Base-by-base conservation (phyloP, 2,329 filamentous ascomycete species). In the Daldinia sp. region DNA sequence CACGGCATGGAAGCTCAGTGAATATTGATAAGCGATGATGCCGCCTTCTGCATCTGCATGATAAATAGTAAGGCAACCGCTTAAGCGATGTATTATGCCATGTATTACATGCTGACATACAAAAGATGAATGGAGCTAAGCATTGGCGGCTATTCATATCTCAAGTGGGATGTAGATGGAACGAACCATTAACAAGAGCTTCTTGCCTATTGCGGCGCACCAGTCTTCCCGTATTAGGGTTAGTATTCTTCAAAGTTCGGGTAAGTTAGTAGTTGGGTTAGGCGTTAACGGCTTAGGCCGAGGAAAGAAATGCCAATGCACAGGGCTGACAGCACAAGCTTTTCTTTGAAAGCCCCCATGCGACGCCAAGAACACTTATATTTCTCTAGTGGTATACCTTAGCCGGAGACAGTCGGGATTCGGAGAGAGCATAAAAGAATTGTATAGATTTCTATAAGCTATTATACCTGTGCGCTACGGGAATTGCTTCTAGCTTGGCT, bases 241-340 rank as follows among this genome's bases (percentile, higher is more conserved):
- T 41, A 58, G 35, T 5, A 23, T 51, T 51, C 18, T 51, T 51
- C n/a, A 15, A 33, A 33, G 46, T 26, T 51, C 26, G 15, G n/a
- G 44, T 37, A 42, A 20, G 33, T 39, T 28, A 20, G 39, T 18
- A 30, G 26, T 46, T 20, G 41, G 30, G 44, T 39, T 28, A 41
- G 39, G 35, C 46, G 48, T 28, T 39, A 61, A 18, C 46, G 46
- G 46, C 15, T 51, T 51, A 30, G 28, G 26, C 46, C 28, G 46
- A 51, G 46, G 33, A 35, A 9, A 35, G 30, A 39, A 60, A 30
- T 41, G 63, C 44, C 35, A 39, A 33, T 26, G 26, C 15, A 51
- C 46, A 51, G 46, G 57, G 54, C 63, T 67, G 67, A 63, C 46
- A 61, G 39, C 51, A 67, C 54, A 63, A 67, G 59, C 59, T 63